Conservation (phyloP, 768 basidiomycete species). For the Kwoniella dejecticola region DNA sequence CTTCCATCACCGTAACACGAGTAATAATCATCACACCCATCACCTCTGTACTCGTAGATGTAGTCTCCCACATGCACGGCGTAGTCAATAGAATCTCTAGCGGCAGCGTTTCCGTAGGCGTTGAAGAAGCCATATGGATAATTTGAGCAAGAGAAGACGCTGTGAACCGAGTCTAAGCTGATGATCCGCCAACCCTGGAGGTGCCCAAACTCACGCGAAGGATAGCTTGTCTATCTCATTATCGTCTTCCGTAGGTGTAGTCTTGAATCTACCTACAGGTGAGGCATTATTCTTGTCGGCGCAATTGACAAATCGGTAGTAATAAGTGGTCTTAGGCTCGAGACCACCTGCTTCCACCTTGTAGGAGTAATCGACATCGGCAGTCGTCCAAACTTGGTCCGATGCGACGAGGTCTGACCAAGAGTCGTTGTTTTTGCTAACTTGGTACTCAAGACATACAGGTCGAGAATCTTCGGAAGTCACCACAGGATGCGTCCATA, state of each 20-base stretch:
- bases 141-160: slow-evolving; percentile 66
- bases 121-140: slow-evolving; percentile 66
- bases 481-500: slow-evolving; percentile 65
- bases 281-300: slow-evolving; percentile 59
- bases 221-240: slow-evolving; percentile 57
- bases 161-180: slow-evolving; percentile 26
- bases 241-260: slow-evolving; percentile 60
- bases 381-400: slow-evolving; percentile 62
- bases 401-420: slow-evolving; percentile 57
- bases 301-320: slow-evolving; percentile 64
- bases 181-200: slow-evolving; percentile 23
- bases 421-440: slow-evolving; percentile 60
- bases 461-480: slow-evolving; percentile 53
- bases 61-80: slow-evolving; percentile 66
- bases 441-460: slow-evolving; percentile 58
- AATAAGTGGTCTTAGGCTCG: slow-evolving; percentile 62
- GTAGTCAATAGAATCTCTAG: slow-evolving; percentile 62
- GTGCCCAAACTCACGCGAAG: slow-evolving; percentile 55
- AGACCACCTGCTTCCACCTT: slow-evolving; percentile 65
- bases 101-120: slow-evolving; percentile 64
- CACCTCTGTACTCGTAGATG: slow-evolving; percentile 46
- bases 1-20: slow-evolving; percentile 55
- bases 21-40: slow-evolving; percentile 22
- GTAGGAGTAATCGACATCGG: slow-evolving; percentile 65
- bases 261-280: slow-evolving; percentile 62